Evolutionary conservation across 306 rosid species (phyloP), one percentile per base, ranked within the genome.

Genomic region (Trifolium subterraneum): DNA sequence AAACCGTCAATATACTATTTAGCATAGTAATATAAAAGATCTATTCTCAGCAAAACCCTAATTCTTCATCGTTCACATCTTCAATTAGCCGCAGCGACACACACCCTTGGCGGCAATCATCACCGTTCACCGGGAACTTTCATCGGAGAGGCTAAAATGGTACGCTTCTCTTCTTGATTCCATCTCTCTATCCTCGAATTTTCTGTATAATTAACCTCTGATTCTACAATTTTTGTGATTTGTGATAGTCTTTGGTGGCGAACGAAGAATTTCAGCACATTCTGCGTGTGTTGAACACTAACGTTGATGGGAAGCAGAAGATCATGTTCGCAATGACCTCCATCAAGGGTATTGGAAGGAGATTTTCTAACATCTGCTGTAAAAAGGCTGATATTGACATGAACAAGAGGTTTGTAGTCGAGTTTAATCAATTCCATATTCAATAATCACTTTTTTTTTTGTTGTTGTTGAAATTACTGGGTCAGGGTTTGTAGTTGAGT

Each of bases 201-300:
- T 7, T n/a, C 42, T 60, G 13, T 3, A n/a, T n/a, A n/a, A n/a
- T 29, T 15, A 29, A 29, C 1, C 66, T 3, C 22, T 60, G 12
- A 60, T 29, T 29, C 12, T 6, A 1, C 1, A 56, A 5, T 56
- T 23, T 7, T 51, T 69, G 2, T 65, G 41, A 5, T 39, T 0
- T 44, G 10, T 71, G 1, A 8, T 70, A 85, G 89, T 70, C 89
- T 63, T 74, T 85, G 45, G 89, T 85, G 38, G 89, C 89, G 8
- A 85, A 85, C 64, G 89, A 85, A 60, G 89, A 85, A 0, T 85
- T 85, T 45, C 89, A 82, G 84, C 89, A 85, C 79, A 85, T 85
- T 42, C 71, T 85, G 42, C 89, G 89, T 82, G 86, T 85, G 61
- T 82, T 85, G 73, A 85, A 85, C 76, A 82, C 89, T 0, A 85